Base-by-base conservation (phyloP, 2,329 filamentous ascomycete species). In the Claviceps humidiphila region DNA sequence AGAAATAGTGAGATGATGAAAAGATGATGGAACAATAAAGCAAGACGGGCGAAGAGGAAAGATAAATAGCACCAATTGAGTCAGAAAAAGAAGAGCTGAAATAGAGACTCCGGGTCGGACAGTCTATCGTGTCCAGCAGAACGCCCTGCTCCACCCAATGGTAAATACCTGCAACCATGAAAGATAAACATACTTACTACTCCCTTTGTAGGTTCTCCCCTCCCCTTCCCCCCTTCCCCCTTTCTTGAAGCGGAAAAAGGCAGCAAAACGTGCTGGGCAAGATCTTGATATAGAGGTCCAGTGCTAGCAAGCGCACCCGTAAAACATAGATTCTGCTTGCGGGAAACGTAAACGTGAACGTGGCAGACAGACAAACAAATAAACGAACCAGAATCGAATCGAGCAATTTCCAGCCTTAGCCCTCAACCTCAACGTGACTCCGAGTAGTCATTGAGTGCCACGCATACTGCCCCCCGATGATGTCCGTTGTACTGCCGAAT, bases 401-500 rank as follows among this genome's bases (percentile, higher is more conserved):
- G 30, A 34, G 30, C 1, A 34, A 34, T 34, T 34, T 34, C 30
- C 30, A 34, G 9, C 3, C 9, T 4, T 34, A 34, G 30, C 30
- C 3, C 9, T 34, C 51, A 69, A 17, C 76, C 9, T 34, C 51
- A 69, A 17, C 76, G 71, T 38, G 76, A 71, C 66, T 82, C 78
- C 13, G 78, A 81, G 65, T 89, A 89, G 64, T 96, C 90, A 66
- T 96, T 96, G 57, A 96, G 73, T 14, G 90, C 90, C 40, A 96
- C 90, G 63, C 90, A 95, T 0, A 95, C 89, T 4, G 89, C 88
- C 44, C 90, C 90, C 39, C 90, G 78, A 65, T 96, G 90, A 64
- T 96, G 90, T 6, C 90, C 90, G 64, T 94, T 95, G 66, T 96
- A 96, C 72, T 96, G 90, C 47, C 90, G 78, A 60, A 96, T 96